Percentiles rank a stretch among this genome's conserved stretches.
phyloP scores from a whole-genome alignment of 306 rosid species.

The Psophocarpus tetragonolobus region DNA sequence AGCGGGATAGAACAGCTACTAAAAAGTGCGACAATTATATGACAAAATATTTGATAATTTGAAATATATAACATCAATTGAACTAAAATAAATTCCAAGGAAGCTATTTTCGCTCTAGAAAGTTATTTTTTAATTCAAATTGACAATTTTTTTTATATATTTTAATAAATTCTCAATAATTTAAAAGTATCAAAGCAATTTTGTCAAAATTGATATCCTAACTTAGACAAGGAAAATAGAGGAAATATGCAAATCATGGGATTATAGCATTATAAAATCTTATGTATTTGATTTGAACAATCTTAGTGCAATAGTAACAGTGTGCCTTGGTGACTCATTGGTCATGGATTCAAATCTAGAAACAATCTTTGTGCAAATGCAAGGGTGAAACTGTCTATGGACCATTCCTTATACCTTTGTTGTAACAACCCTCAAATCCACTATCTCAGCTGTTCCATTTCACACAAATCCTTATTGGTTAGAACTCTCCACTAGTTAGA shows the following conservation, averaged over 20 bases:
- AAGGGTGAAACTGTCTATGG: too few species aligned
- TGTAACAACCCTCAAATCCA: too few species aligned
- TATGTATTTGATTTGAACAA: neutral
- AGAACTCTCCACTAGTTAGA: too few species aligned
- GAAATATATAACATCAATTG: neutral
- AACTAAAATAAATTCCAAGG: neutral
- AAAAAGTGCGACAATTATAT: neutral
- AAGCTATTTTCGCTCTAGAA: neutral
- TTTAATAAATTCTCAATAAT: neutral
- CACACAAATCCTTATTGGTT: too few species aligned
- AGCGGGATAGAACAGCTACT: neutral
- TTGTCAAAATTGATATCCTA: neutral
- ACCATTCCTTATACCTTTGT: too few species aligned
- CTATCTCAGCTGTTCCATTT: too few species aligned
- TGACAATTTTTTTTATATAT: neutral
- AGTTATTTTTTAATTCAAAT: slow-evolving; percentile 8
- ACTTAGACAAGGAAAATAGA: neutral
- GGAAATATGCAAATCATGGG: neutral
- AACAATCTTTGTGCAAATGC: neutral
- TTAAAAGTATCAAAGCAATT: slow-evolving; percentile 3
- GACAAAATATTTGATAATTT: neutral
- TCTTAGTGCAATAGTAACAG: too few species aligned
- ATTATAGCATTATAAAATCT: neutral
- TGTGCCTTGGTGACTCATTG: too few species aligned
- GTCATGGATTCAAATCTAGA: too few species aligned